Base-by-base conservation (phyloP, 768 basidiomycete species). In the Suillus ampliporus region DNA sequence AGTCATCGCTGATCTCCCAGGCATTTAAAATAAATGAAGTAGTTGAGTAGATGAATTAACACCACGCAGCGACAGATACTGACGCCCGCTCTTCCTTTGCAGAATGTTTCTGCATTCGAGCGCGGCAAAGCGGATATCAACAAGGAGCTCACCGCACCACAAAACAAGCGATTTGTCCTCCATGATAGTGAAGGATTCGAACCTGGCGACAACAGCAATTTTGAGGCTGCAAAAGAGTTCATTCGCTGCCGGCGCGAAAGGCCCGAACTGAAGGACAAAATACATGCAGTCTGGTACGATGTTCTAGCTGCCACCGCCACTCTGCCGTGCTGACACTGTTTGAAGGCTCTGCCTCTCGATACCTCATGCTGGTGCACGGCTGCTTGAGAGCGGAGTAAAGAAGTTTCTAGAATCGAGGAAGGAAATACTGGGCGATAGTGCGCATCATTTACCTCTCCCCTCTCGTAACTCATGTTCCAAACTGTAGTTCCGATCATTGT, bases 281-380 rank as follows among this genome's bases (percentile, higher is more conserved):
- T 67, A 6, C 65, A 67, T 41, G 65, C 65, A 31, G 46, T 67
- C 21, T 67, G 65, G 65, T 66, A 41, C 23, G 62, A n/a, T 41
- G 31, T 8, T 46, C 2, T 54, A 5, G 15, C 6, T 46, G 26
- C 38, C 10, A 21, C 4, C 6, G 38, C 53, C 31, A n/a, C 15
- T 3, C 10, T 34, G 13, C 47, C 28, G 5, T 43, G 38, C 40
- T 17, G 2, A 15, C 44, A 1, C 15, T 34, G 7, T 21, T 40
- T 8, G 6, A 7, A 61, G 61, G 61, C 53, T 61, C 28, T 61
- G 61, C 31, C 5, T 61, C 23, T 38, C 53, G 28, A 56, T 54
- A 14, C 61, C 61, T 34, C 43, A 50, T 57, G 51, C 40, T 19
- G 38, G 54, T 41, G 52, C 43, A 28, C 61, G 53, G n/a, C 31